These are phyloP conservation scores for Hamigera avellanea DNA, from an alignment of 495 filamentous ascomycete species.

Conservation along the genomic window DNA sequence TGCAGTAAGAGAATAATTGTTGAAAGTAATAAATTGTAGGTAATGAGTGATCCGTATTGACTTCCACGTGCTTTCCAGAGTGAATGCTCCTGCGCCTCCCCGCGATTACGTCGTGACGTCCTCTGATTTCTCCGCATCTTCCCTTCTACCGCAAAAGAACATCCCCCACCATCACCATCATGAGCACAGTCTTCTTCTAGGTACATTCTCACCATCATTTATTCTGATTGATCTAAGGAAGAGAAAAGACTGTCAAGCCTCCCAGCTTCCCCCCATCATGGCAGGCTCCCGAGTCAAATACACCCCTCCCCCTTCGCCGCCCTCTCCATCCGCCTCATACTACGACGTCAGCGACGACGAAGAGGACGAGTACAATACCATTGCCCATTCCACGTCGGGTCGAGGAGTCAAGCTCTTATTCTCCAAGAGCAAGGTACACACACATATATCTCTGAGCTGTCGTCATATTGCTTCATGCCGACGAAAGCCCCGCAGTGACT, in stretches of 20 bases:
- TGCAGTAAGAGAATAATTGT: too few relatives aligned
- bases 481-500: constrained; percentile 1
- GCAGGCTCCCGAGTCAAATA: constrained; percentile 21
- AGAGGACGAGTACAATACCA: constrained; percentile 90
- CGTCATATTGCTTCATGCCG: too few relatives aligned
- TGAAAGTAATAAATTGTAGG: too few relatives aligned
- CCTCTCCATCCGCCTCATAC: constrained; percentile 80
- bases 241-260: too few relatives aligned
- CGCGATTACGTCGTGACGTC: constrained; percentile 9
- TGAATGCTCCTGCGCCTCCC: too few relatives aligned
- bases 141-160: not conserved
- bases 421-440: constrained; percentile 94
- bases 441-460: too few relatives aligned
- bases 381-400: constrained; percentile 68
- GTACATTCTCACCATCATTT: too few relatives aligned
- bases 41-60: too few relatives aligned
- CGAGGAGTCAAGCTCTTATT: constrained; percentile 91
- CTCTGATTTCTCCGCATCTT: not conserved
- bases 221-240: too few relatives aligned
- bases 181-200: too few relatives aligned
- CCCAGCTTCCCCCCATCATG: constrained; percentile 13
- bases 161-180: too few relatives aligned
- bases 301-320: constrained; percentile 37
- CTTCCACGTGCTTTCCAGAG: too few relatives aligned
- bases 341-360: constrained; percentile 97